Base-by-base conservation (phyloP, 148 eudicot genomes). In the Agrostemma githago region DNA sequence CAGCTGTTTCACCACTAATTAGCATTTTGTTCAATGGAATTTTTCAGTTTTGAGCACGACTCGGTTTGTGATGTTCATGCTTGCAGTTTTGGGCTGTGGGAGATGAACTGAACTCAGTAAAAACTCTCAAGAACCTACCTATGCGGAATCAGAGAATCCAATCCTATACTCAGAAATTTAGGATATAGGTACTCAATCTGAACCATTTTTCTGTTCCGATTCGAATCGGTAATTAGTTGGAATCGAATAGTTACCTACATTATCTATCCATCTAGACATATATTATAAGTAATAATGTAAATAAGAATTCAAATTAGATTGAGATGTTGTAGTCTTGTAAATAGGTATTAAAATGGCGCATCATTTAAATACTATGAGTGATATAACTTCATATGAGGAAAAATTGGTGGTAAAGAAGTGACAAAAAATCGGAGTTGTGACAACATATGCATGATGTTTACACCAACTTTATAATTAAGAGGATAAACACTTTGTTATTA, bases 21-120 rank as follows among this genome's bases (percentile, higher is more conserved):
- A 82, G 85, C 81, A 58, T 89, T 66, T 19, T 82, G 51, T 76
- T 92, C 74, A 88, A 89, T 61, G 70, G 64, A 61, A 85, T 88
- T 89, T 75, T 77, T 71, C 46, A 79, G 94, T 90, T 92, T 41
- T 64, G 21, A 82, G 71, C 77, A n/a, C 48, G 34, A 37, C 54
- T 79, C 72, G 73, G 19, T 15, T 58, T 6, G 37, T 7, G 38
- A 66, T 26, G 66, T 54, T 7, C 17, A 64, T 76, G 34, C 64
- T 74, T 34, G 61, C 20, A 17, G 4, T n/a, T 62, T 38, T 48
- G 53, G 71, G 41, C 21, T 3, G 17, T 17, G 34, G 34, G 34
- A 26, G 34, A 26, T 26, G 34, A 26, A 26, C 34, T 26, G 1
- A 26, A 26, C 34, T 26, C 1, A 26, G 34, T 26, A 26, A 26